Evolutionary conservation across 2,329 filamentous ascomycete genomes (phyloP), one percentile per base, ranked within the genome.

Genomic region (Calonectria crousiana): DNA sequence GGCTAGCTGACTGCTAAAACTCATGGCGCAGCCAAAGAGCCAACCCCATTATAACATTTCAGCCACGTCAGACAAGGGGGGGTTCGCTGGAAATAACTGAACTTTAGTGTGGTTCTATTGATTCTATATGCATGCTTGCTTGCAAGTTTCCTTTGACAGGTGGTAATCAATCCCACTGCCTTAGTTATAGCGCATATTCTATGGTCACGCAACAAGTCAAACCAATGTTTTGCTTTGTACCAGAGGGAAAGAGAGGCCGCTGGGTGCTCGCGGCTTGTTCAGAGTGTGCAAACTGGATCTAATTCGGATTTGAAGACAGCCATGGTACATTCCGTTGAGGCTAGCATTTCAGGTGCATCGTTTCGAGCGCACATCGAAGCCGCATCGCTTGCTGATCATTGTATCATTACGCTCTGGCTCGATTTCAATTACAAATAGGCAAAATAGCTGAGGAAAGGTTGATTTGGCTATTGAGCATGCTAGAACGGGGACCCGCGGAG

Each of bases 401-500:
- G 4, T n/a, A 44, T 18, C 18, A 44, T n/a, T 3, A 6, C 5
- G 38, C 38, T 41, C 38, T 41, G 38, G 16, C 5, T 47, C 41
- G 3, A 47, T 4, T n/a, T 47, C 18, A 20, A 53, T 26, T 32
- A 32, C 16, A 56, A 47, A 47, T 47, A 47, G 44, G 44, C 44
- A 47, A 47, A 47, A 47, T 47, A 23, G n/a, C 13, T 11, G 9
- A 11, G 44, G 6, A 47, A 47, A 23, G 18, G 3, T 47, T 18
- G 20, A 47, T 23, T n/a, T 13, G n/a, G 44, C 18, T 30, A 44
- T 60, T 58, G 36, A 44, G 16, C 44, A 38, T 44, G 69, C 14
- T 38, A 36, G 34, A 30, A 52, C 62, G 51, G 60, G n/a, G 36
- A 14, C 32, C 71, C 71, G 66, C 71, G 41, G 67, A 34, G 26